Conservation (phyloP, 1,284 basidiomycete species). For the Tilletia setariae region DNA sequence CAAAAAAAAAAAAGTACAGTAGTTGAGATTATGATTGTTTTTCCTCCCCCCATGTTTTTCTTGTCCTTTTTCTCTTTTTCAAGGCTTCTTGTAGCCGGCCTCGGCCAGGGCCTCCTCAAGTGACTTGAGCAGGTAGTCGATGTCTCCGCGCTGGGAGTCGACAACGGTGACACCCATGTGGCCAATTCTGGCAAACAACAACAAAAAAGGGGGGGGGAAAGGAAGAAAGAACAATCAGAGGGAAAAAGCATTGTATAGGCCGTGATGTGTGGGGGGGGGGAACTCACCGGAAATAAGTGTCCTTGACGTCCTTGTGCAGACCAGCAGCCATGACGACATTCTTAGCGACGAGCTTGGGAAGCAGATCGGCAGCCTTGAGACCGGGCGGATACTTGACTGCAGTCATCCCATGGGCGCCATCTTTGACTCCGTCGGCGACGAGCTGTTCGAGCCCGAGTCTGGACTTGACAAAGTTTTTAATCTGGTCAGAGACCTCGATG, state of each 20-base stretch:
- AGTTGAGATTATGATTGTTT: too few relatives aligned
- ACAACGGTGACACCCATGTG: conserved; percentile 88
- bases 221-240: not conserved
- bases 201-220: conserved; percentile 9
- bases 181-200: conserved; percentile 55
- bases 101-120: conserved; percentile 63
- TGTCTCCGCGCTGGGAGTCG: conserved; percentile 62
- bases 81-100: conserved; percentile 54
- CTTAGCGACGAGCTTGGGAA: conserved; percentile 62
- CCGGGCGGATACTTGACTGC: conserved; percentile 50
- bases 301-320: conserved; percentile 80
- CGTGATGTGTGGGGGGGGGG: too few relatives aligned
- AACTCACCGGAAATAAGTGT: conserved; percentile 58
- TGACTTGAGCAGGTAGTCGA: conserved; percentile 70
- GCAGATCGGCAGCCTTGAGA: conserved; percentile 41
- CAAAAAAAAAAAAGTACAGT: too few relatives aligned
- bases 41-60: too few relatives aligned
- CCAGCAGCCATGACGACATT: conserved; percentile 85
- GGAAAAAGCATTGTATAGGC: not conserved
- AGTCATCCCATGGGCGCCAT: conserved; percentile 53
- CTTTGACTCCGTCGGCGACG: conserved; percentile 45
- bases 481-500: conserved; percentile 67
- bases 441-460: conserved; percentile 66
- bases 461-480: conserved; percentile 68
- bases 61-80: too few relatives aligned